A percentile compares a stretch with the other conserved stretches of the same genome.
Evolutionary conservation across 2,329 filamentous ascomycete species (phyloP).

Genomic region (Aspergillus felis): DNA sequence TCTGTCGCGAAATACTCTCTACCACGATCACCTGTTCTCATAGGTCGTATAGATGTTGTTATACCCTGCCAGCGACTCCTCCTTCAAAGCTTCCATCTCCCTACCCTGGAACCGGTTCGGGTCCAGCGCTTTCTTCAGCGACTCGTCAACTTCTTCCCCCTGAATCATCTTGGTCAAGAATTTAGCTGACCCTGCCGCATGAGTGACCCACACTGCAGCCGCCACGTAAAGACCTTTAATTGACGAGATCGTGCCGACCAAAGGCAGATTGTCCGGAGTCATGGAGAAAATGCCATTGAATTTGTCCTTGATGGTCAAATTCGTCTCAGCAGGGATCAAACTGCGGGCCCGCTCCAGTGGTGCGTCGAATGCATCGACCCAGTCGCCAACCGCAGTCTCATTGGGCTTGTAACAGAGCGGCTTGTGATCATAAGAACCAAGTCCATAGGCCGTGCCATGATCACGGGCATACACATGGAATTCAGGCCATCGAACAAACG

Average conservation of each 20-base stretch:
- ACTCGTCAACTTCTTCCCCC: slow-evolving; percentile 15
- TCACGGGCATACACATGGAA: slow-evolving; percentile 33
- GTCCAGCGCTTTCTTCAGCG: slow-evolving; percentile 16
- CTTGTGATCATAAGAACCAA: slow-evolving; percentile 32
- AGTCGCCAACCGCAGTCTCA: slow-evolving; percentile 16
- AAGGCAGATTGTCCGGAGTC: slow-evolving; percentile 33
- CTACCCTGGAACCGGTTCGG: slow-evolving; percentile 22
- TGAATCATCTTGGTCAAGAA: slow-evolving; percentile 14
- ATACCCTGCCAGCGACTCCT: slow-evolving; percentile 24
- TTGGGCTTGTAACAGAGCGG: slow-evolving; percentile 18
- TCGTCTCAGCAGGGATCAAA: slow-evolving; percentile 16
- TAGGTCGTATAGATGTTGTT: slow-evolving; percentile 30
- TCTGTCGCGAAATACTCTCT: neutral
- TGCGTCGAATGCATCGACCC: slow-evolving; percentile 20
- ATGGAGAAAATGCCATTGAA: slow-evolving; percentile 34
- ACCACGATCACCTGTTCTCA: neutral
- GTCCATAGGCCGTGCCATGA: slow-evolving; percentile 29
- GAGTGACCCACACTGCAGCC: slow-evolving; percentile 35
- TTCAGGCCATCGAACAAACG: slow-evolving; percentile 36
- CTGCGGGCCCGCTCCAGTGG: slow-evolving; percentile 15
- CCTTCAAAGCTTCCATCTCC: slow-evolving; percentile 15
- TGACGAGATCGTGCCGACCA: slow-evolving; percentile 25
- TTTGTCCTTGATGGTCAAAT: slow-evolving; percentile 13
- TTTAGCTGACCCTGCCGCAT: slow-evolving; percentile 30
- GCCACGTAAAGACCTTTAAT: slow-evolving; percentile 26